Evolutionary conservation across 1,284 basidiomycete species (phyloP).

Genomic region (Phellopilus nigrolimitatus): DNA sequence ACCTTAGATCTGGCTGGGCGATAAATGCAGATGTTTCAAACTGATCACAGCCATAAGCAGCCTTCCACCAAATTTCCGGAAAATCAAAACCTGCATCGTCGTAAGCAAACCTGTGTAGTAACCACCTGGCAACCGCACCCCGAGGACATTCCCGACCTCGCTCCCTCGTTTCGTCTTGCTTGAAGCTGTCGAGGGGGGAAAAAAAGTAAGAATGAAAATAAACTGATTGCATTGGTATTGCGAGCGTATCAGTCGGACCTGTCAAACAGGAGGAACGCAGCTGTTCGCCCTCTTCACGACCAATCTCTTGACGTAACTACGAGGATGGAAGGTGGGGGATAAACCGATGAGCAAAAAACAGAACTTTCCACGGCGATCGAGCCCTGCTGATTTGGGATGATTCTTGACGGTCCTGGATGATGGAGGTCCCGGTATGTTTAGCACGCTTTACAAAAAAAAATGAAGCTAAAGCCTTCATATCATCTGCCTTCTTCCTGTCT

Average conservation of each 20-base stretch:
- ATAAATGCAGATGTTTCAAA: conserved; percentile 10
- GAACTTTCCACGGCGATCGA: conserved; percentile 6
- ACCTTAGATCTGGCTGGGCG: neutral
- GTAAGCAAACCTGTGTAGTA: neutral
- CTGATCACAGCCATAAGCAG: neutral
- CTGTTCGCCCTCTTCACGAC: neutral
- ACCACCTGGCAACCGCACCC: too few relatives aligned
- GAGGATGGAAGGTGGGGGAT: neutral
- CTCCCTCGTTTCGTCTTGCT: too few relatives aligned
- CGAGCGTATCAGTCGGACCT: too few relatives aligned
- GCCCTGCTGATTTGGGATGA: conserved; percentile 11
- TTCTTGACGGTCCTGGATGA: conserved; percentile 11
- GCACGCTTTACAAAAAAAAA: conserved; percentile 2
- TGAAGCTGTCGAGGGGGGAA: too few relatives aligned
- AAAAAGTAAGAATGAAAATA: too few relatives aligned
- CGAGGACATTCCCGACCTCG: too few relatives aligned
- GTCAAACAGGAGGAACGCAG: conserved; percentile 1
- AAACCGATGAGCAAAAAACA: neutral
- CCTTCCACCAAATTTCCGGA: neutral
- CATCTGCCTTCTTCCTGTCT: neutral
- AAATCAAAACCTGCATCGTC: neutral
- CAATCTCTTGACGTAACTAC: conserved; percentile 12
- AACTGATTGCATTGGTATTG: too few relatives aligned
- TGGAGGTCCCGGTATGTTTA: neutral
- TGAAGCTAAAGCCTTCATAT: neutral